Evolutionary conservation across 192 early-diverging fungal genomes (phyloP), one percentile per base, ranked within the genome.

Genomic region (Chytriomyces sp.): DNA sequence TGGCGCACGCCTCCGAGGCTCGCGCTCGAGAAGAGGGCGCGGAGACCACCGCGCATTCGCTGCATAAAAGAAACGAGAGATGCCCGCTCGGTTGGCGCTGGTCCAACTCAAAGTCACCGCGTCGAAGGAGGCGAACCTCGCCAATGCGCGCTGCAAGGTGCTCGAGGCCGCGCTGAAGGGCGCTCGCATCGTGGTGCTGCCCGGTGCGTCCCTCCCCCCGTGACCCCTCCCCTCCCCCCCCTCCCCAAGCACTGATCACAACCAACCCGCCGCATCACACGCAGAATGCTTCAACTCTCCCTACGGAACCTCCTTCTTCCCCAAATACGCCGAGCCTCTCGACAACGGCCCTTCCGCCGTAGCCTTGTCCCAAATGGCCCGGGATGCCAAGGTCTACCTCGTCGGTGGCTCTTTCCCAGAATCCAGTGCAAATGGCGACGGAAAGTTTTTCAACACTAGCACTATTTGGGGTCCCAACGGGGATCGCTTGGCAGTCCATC

Each of bases 271-370:
- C n/a, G n/a, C n/a, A n/a, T n/a, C n/a, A n/a, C n/a, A n/a, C 66
- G 41, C 31, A 89, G 97, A 99, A 85, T 97, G 95, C 82, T 99
- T 99, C 88, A 99, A 99, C 80, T 95, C 92, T 17, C 96, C 95
- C 7, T 99, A 99, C 80, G 97, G 97, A 2, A 95, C 93, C 14
- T 70, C 88, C 32, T 90, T 89, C 85, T 99, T 99, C 82, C 85
- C 83, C n/a, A 76, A 93, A 30, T 96, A 97, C 73, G 93, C 97
- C 39, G 97, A 99, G 72, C 82, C 81, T 37, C 75, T 96, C 30
- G 77, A 86, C n/a, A 68, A 78, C 39, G 91, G 93, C 57, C 86
- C 86, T 12, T 91, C 94, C 34, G 79, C 87, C 28, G 78, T 75
- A 12, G 91, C 91, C 26, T 81, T 99, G 17, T 89, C 92, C 0